A percentile compares a stretch with the other conserved stretches of the same genome.
Evolutionary conservation across 2,329 filamentous ascomycete species (phyloP).

Genomic region (Cladophialophora carrionii): DNA sequence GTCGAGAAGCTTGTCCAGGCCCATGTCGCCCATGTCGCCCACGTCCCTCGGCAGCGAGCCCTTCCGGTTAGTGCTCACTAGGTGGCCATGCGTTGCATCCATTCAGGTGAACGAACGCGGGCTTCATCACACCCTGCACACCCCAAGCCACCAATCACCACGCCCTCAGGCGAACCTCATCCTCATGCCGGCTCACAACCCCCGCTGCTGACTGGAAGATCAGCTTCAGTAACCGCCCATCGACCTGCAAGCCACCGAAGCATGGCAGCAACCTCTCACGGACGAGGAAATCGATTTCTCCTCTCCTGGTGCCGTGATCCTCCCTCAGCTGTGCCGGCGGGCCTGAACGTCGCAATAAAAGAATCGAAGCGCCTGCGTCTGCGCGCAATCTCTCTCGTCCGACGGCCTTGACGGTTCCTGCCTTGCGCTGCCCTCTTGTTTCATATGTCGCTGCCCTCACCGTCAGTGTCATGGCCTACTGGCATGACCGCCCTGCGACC

Average conservation of each 20-base stretch:
- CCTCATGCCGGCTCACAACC: conserved; percentile 12
- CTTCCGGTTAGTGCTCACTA: conserved; percentile 16
- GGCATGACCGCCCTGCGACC: conserved; percentile 36
- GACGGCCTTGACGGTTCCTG: conserved; percentile 12
- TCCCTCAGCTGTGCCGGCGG: conserved; percentile 9
- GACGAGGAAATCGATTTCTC: conserved; percentile 4
- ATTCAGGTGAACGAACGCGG: conserved; percentile 17
- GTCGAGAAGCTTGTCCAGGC: background rate
- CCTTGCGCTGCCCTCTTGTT: conserved; percentile 23
- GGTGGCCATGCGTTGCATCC: conserved; percentile 15
- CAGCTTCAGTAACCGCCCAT: conserved; percentile 32
- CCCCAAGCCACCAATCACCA: conserved; percentile 25
- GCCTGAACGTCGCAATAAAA: conserved; percentile 24
- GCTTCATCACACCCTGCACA: conserved; percentile 27
- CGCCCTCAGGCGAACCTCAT: background rate
- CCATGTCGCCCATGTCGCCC: background rate
- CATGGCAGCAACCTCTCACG: conserved; percentile 14
- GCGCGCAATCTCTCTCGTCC: conserved; percentile 17
- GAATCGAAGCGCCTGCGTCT: conserved; percentile 12
- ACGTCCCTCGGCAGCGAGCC: background rate
- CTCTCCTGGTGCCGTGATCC: conserved; percentile 2
- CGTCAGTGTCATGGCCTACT: conserved; percentile 34
- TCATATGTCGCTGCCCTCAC: conserved; percentile 35
- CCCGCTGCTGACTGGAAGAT: conserved; percentile 31
- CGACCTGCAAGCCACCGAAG: conserved; percentile 24